Percentiles rank a stretch among this genome's conserved stretches.
phyloP scores from a whole-genome alignment of 1,284 basidiomycete species.

The Apiotrichum sp. region DNA sequence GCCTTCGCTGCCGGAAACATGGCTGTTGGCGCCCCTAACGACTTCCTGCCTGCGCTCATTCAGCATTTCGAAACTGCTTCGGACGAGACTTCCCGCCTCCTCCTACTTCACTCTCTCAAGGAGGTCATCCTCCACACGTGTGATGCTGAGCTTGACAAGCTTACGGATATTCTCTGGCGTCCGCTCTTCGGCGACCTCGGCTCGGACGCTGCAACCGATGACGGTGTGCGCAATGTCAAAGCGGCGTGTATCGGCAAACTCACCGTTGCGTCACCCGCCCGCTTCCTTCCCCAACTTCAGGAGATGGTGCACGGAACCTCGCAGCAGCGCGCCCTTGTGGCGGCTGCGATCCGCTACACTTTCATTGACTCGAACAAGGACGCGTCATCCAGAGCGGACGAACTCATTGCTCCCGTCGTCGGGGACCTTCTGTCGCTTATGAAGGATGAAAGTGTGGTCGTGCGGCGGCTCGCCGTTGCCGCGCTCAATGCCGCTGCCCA shows the following conservation, averaged over 20 bases:
- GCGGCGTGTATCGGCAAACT: slow-evolving; percentile 95
- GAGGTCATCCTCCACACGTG: slow-evolving; percentile 92
- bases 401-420: slow-evolving; percentile 74
- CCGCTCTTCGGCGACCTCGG: slow-evolving; percentile 64
- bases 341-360: slow-evolving; percentile 90
- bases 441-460: slow-evolving; percentile 75
- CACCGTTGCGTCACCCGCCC: slow-evolving; percentile 78
- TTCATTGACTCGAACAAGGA: slow-evolving; percentile 89
- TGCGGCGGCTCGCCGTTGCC: slow-evolving; percentile 77
- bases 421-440: slow-evolving; percentile 87
- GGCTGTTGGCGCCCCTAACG: slow-evolving; percentile 78
- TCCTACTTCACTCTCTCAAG: slow-evolving; percentile 86
- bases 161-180: slow-evolving; percentile 83
- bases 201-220: slow-evolving; percentile 62
- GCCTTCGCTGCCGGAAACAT: slow-evolving; percentile 93
- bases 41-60: slow-evolving; percentile 79
- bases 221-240: slow-evolving; percentile 86
- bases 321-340: slow-evolving; percentile 72
- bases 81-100: slow-evolving; percentile 66
- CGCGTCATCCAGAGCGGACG: slow-evolving; percentile 69
- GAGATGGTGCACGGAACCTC: slow-evolving; percentile 49
- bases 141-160: slow-evolving; percentile 68
- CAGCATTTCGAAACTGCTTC: slow-evolving; percentile 63
- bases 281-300: slow-evolving; percentile 87
- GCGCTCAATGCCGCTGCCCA: slow-evolving; percentile 89